phyloP scores from a whole-genome alignment of 2,329 filamentous ascomycete species.

The Cladobotryum protrusum region DNA sequence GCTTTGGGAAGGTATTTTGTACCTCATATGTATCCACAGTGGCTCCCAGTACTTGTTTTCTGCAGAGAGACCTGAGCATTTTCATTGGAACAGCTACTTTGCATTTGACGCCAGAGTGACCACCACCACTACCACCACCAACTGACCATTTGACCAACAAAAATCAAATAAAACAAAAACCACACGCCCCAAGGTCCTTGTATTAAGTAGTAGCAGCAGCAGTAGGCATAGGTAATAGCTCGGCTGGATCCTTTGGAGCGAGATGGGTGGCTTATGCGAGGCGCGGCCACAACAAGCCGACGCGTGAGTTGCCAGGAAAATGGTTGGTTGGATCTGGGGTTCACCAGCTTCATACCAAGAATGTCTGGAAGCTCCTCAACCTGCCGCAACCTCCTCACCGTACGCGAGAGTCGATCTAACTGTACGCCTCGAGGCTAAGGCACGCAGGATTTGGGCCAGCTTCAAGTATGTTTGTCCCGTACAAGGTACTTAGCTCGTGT shows the following conservation, averaged over 20 bases:
- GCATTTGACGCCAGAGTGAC: no score
- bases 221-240: background rate
- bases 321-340: background rate
- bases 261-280: slow-evolving; percentile 12
- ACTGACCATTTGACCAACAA: no score
- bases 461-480: background rate
- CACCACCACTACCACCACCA: no score
- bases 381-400: background rate
- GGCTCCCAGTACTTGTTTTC: no score
- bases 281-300: slow-evolving; percentile 4
- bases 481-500: background rate
- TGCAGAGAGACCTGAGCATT: no score
- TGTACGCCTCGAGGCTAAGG: background rate
- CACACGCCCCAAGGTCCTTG: no score
- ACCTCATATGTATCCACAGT: no score
- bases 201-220: no score
- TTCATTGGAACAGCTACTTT: no score
- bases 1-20: no score
- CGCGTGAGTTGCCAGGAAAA: background rate
- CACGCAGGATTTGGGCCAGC: background rate
- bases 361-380: background rate
- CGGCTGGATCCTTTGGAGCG: background rate
- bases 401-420: slow-evolving; percentile 4
- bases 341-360: no score
- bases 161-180: no score